These are phyloP conservation scores for Lotus japonicus DNA, from an alignment of 306 rosid genomes.

Conservation along the genomic window DNA sequence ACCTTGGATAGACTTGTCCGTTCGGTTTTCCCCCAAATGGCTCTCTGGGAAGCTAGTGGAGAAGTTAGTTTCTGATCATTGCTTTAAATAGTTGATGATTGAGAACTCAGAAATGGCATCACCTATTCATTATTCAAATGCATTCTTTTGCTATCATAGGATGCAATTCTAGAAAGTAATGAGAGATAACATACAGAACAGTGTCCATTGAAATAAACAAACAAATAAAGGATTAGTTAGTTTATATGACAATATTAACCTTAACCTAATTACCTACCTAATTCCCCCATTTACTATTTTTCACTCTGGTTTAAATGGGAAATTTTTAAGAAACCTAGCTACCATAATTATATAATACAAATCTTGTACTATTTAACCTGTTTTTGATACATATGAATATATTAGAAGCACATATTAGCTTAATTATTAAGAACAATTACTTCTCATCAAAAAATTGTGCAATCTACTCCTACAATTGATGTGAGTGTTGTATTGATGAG, in stretches of 20 bases:
- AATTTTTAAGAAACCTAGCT: no score
- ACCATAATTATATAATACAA: no score
- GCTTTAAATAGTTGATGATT: conserved; percentile 57
- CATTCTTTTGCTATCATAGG: conserved; percentile 20
- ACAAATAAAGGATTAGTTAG: background rate
- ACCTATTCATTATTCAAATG: conserved; percentile 36
- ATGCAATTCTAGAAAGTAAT: conserved; percentile 17
- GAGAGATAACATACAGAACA: background rate
- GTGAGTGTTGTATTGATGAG: no score
- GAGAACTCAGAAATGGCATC: conserved; percentile 17
- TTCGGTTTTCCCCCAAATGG: conserved; percentile 23
- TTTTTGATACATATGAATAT: no score
- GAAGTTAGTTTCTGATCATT: conserved; percentile 26
- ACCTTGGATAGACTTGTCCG: conserved; percentile 22
- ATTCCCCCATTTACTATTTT: no score
- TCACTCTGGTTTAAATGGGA: no score
- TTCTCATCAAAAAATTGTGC: no score
- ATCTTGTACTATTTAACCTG: no score
- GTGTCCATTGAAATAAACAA: conserved; percentile 11
- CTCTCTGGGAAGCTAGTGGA: conserved; percentile 32
- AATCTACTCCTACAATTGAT: no score
- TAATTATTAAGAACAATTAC: no score
- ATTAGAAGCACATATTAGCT: no score
- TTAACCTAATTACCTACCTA: conserved; percentile 3
- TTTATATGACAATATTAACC: no score